Evolutionary conservation across 176 grass and related monocot species (phyloP), one percentile per base, ranked within the genome.

Genomic region (Hsuehochloa calcarea): DNA sequence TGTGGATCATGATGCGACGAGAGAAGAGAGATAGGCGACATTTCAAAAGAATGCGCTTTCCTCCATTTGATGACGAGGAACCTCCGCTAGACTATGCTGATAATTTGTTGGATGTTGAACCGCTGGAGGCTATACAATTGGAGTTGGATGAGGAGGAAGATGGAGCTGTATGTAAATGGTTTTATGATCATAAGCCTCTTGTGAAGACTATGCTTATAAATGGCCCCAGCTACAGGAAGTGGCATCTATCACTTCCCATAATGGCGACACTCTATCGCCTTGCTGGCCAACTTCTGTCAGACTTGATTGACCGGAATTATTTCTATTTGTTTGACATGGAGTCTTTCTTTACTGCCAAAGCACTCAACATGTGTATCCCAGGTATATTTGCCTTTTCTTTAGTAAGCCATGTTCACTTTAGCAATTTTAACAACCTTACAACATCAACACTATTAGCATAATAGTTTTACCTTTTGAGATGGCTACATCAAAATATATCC

Each of bases 1-100:
- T 98, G 96, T 98, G 96, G 96, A 98, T 98, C 85, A 98, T 98
- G 96, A 98, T 98, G 96, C 80, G 93, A 15, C 87, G 96, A 69
- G 96, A 98, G 84, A 98, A 98, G 77, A 90, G 96, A 87, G 96
- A 98, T 77, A 90, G 93, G 44, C 78, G 96, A 0, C 96, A 98
- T 87, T 98, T 98, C 65, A 98, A 98, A 89, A 89, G 96, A 88
- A 98, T 98, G 96, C 87, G 96, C 9, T 98, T 98, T 83, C 96
- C 96, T 82, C 96, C 96, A 80, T 98, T 98, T 91, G 96, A 98
- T 65, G 96, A 98, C 58, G 96, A 98, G 84, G 96, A 98, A 65
- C 96, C 96, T 54, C 96, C 96, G 68, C 58, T 98, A 51, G 96
- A 98, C 54, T 98, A 98, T 84, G 96, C 96, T 84, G 96, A 98